Base-by-base conservation (phyloP, 2,329 filamentous ascomycete genomes). In the Tothia fuscella region DNA sequence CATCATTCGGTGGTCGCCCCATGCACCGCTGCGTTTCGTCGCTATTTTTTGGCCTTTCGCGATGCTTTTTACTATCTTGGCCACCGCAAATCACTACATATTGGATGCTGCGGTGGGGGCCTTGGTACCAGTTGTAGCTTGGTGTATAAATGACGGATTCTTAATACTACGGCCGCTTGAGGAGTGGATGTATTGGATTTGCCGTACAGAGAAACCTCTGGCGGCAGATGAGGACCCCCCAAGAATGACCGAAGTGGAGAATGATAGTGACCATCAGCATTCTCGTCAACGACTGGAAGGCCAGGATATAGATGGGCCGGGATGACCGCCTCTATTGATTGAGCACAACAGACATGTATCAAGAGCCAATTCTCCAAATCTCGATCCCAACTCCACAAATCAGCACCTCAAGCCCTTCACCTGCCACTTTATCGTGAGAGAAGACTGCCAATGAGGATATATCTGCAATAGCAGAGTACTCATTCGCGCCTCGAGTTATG, bases 391-490 rank as follows among this genome's bases (percentile, higher is more conserved):
- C 67, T 19, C 69, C 69, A 41, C 61, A 64, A 1, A 71, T 49
- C 32, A 72, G 38, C 37, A 70, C 42, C 3, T 48, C 47, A 21
- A 47, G 35, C 16, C 32, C 20, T 10, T 41, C 32, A n/a, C n/a
- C n/a, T n/a, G n/a, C n/a, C n/a, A n/a, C n/a, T n/a, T n/a, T n/a
- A 5, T 30, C 17, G 10, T 48, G 42, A 12, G 39, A 44, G 34
- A 66, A 50, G 2, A 66, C 47, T n/a, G 63, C 64, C 53, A 76
- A 55, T 21, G 64, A 63, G 3, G 71, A 69, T 14, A 73, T 64
- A 56, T 78, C 74, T 12, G 72, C 72, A 3, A 77, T 70, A 20
- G 64, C 58, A 16, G 68, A 73, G 45, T 56, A 62, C 12, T 53
- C 45, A 41, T 58, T 62, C 7, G 44, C 42, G 13, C 56, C 12